Base-by-base conservation (phyloP, 139 green algal species). In the Trebouxia sp. region DNA sequence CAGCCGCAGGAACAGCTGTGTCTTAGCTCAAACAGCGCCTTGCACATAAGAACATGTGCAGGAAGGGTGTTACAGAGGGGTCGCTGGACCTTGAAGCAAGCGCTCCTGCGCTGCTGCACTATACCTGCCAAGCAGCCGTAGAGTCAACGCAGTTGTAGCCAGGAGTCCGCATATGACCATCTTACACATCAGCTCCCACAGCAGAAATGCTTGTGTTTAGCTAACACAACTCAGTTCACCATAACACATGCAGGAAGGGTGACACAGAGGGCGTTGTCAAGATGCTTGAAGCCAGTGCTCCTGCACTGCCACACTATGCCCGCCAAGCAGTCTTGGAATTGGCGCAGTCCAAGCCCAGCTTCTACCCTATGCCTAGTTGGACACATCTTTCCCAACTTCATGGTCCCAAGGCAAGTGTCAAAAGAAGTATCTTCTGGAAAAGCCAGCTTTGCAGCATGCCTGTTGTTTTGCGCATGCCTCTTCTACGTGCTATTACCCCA, bases 321-420 rank as follows among this genome's bases (percentile, higher is more conserved):
- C 56, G 56, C 56, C 38, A 67, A 67, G 56, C 56, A 41, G 56
- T 28, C 8, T 41, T 67, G 39, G 56, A 67, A 41, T 28, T 67
- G n/a, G 56, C n/a, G 0, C 12, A 67, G 56, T 67, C 56, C n/a
- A 67, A 28, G 56, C 56, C 56, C 11, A 9, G 39, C 26, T 67
- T 67, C 56, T 67, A 67, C 3, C 56, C 56, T 17, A 67, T 67
- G 56, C 56, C n/a, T 0, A n/a, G n/a, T 28, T 67, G 56, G 56
- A 67, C 56, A 20, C n/a, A 67, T 28, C 56, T 67, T 3, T 67
- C 56, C n/a, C 56, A 67, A 28, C 56, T 67, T n/a, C 56, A 67
- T 38, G 56, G 56, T 28, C 56, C 56, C n/a, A 67, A 38, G 56
- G 56, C 39, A 67, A 32, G 50, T 22, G 12, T n/a, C n/a, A n/a